Conservation (phyloP, 306 rosid genomes). For the Glycine soja region DNA sequence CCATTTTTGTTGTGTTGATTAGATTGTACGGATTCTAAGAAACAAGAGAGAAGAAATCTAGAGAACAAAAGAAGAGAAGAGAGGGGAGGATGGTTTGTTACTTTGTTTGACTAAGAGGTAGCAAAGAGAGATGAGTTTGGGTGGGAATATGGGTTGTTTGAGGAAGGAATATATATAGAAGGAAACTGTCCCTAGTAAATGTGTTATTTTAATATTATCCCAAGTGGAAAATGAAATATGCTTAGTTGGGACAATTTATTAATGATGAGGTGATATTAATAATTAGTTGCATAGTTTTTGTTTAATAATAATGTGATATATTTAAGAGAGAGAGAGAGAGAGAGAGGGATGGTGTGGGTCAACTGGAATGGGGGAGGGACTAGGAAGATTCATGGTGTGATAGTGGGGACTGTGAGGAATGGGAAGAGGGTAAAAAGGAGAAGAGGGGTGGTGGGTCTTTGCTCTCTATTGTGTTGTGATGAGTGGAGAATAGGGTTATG, state of each 20-base stretch:
- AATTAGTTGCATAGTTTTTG: constrained; percentile 43
- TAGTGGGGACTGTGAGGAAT: constrained; percentile 44
- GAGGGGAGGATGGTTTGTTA: not conserved
- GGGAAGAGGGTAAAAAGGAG: constrained; percentile 34
- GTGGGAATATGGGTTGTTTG: constrained; percentile 53
- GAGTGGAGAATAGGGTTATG: not conserved
- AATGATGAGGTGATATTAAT: constrained; percentile 36
- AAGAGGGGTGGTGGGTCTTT: constrained; percentile 11
- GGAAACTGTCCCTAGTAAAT: constrained; percentile 35
- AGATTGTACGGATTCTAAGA: not conserved
- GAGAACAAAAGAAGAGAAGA: not conserved
- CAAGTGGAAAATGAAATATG: constrained; percentile 32
- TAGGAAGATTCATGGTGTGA: constrained; percentile 78
- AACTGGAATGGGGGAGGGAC: constrained; percentile 53
- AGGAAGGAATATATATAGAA: constrained; percentile 71
- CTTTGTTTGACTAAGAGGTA: constrained; percentile 40
- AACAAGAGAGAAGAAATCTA: too few species aligned
- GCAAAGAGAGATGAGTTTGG: constrained; percentile 40
- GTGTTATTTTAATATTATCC: constrained; percentile 28
- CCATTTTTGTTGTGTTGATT: constrained; percentile 53
- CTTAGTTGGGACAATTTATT: constrained; percentile 36
- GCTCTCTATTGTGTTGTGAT: constrained; percentile 41
- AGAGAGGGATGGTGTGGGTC: constrained; percentile 75
- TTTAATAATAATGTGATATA: not conserved
- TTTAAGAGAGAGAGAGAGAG: not conserved